Percentiles rank a stretch among this genome's conserved stretches.
These are phyloP conservation scores for Quercus berberidifolia DNA, from an alignment of 306 rosid species.

Conservation along the genomic window DNA sequence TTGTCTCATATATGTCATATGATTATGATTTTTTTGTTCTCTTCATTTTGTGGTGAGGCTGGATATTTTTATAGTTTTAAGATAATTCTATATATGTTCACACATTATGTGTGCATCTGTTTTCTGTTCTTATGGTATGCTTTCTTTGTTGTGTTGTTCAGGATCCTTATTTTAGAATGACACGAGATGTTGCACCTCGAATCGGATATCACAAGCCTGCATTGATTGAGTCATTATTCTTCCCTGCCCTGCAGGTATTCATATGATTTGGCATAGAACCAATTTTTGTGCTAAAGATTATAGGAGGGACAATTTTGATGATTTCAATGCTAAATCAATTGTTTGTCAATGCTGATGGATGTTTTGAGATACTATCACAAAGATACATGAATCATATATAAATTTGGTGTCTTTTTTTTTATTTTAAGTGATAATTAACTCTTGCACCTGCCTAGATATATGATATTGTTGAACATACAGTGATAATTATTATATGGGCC, in stretches of 20 bases:
- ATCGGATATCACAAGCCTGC: slow-evolving; percentile 82
- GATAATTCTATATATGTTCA: not conserved
- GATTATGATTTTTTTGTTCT: not conserved
- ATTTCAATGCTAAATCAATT: not conserved
- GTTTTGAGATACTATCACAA: not conserved
- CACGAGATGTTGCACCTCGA: slow-evolving; percentile 91
- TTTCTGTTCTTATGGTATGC: not conserved
- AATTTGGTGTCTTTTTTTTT: not conserved
- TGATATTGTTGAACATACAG: not conserved
- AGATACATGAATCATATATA: not conserved
- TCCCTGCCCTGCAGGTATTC: slow-evolving; percentile 93
- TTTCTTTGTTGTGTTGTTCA: slow-evolving; percentile 34
- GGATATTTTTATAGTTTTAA: not conserved
- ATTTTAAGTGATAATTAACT: not conserved
- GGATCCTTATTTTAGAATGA: slow-evolving; percentile 99
- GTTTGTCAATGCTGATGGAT: not conserved
- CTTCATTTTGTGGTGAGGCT: not conserved
- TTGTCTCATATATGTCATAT: not conserved
- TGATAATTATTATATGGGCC: too few relatives aligned
- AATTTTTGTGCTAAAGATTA: not conserved
- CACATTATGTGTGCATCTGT: not conserved
- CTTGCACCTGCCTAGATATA: not conserved
- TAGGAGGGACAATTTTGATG: not conserved
- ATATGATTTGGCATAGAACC: not conserved
- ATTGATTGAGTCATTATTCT: slow-evolving; percentile 80